Evolutionary conservation across 1,284 basidiomycete genomes (phyloP).

Genomic region (Salmacisia buchloeana): DNA sequence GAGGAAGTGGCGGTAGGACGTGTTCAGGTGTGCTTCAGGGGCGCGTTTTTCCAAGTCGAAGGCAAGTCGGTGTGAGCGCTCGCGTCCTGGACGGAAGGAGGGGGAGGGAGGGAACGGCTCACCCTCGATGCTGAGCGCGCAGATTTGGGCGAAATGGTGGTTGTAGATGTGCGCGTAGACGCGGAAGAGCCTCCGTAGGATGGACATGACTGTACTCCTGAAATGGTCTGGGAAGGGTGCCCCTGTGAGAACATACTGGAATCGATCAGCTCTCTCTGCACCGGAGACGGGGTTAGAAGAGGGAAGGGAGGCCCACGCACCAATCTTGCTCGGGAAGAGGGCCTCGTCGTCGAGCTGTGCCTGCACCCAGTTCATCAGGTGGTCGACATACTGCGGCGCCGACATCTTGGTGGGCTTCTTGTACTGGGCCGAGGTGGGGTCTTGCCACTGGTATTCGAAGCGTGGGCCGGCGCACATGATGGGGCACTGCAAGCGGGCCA

Average conservation of each 20-base stretch:
- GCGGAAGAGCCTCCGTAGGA: slow-evolving; percentile 85
- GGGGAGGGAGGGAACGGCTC: slow-evolving; percentile 27
- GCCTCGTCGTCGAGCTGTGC: slow-evolving; percentile 83
- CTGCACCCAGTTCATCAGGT: slow-evolving; percentile 98
- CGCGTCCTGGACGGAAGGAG: too few relatives aligned
- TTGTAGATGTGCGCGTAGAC: slow-evolving; percentile 99
- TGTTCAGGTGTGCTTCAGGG: slow-evolving; percentile 79
- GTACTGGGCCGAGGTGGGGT: slow-evolving; percentile 52
- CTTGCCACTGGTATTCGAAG: slow-evolving; percentile 98
- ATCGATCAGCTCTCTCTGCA: not conserved
- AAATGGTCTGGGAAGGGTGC: slow-evolving; percentile 89
- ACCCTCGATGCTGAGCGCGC: slow-evolving; percentile 97
- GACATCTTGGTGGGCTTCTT: slow-evolving; percentile 46
- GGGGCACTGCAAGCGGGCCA: slow-evolving; percentile 64
- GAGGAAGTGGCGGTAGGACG: slow-evolving; percentile 96
- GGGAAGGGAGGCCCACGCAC: too few relatives aligned
- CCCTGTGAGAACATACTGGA: slow-evolving; percentile 55
- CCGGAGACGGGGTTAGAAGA: not conserved
- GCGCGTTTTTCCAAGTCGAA: not conserved
- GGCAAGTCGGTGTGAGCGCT: not conserved
- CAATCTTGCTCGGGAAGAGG: slow-evolving; percentile 91
- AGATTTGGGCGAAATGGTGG: slow-evolving; percentile 98
- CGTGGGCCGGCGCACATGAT: slow-evolving; percentile 98
- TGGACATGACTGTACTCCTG: slow-evolving; percentile 81
- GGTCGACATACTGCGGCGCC: slow-evolving; percentile 80